A percentile compares a stretch with the other conserved stretches of the same genome.
Conservation (phyloP, 768 basidiomycete species). For the Hygrocybe coccinea region DNA sequence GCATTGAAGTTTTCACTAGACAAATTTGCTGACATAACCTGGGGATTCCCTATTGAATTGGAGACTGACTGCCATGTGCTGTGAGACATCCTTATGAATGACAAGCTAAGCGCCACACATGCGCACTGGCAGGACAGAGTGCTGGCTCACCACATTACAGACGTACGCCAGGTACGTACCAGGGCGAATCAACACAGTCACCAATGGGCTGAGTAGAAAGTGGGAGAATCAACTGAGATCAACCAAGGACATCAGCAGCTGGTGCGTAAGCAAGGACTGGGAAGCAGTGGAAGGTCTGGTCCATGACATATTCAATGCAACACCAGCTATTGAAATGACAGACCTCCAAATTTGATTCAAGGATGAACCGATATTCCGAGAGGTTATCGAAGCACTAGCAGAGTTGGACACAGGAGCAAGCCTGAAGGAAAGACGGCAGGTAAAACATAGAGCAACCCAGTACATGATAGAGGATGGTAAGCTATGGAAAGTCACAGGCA, state of each 20-base stretch:
- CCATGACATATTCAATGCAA: slow-evolving; percentile 4
- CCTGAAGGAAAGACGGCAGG: too few relatives aligned
- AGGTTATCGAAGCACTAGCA: too few relatives aligned
- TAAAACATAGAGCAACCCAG: too few relatives aligned
- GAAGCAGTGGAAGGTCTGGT: slow-evolving; percentile 15
- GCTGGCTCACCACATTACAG: slow-evolving; percentile 16
- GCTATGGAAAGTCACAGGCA: slow-evolving; percentile 24
- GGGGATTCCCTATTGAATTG: slow-evolving; percentile 29
- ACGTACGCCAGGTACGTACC: slow-evolving; percentile 22
- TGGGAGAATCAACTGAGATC: slow-evolving; percentile 2
- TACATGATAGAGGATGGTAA: background rate
- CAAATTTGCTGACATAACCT: slow-evolving; percentile 24
- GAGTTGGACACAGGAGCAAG: too few relatives aligned
- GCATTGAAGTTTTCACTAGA: slow-evolving; percentile 33
- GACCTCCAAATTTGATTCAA: too few relatives aligned
- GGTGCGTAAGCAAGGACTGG: slow-evolving; percentile 29
- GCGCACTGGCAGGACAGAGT: background rate
- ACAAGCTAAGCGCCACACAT: background rate
- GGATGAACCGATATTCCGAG: too few relatives aligned
- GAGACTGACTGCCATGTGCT: slow-evolving; percentile 37
- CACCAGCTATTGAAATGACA: slow-evolving; percentile 10
- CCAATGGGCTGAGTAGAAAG: too few relatives aligned
- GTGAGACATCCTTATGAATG: slow-evolving; percentile 23
- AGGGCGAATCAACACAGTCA: too few relatives aligned
- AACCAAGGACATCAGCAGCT: slow-evolving; percentile 26